phyloP scores from a whole-genome alignment of 2,329 filamentous ascomycete species.

The Trichoderma semiorbis region DNA sequence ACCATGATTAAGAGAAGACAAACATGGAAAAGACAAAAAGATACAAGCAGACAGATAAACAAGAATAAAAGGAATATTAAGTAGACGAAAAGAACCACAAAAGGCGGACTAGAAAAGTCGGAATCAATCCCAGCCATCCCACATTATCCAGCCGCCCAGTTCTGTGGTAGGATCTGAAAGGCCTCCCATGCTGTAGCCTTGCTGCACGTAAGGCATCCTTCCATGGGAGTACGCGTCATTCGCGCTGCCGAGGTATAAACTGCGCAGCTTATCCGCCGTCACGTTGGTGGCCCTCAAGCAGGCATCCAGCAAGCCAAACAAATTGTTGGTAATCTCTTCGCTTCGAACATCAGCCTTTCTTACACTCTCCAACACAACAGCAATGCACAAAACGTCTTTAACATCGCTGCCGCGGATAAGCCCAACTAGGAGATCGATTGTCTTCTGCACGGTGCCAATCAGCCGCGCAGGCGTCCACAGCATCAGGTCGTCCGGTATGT shows the following conservation, averaged over 20 bases:
- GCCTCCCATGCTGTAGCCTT: constrained; percentile 27
- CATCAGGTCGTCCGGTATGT: constrained; percentile 35
- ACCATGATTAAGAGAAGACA: neutral
- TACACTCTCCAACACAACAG: constrained; percentile 46
- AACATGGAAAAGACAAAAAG: neutral
- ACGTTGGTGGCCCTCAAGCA: constrained; percentile 44
- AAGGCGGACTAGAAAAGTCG: neutral
- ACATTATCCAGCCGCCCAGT: constrained; percentile 37
- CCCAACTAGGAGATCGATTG: constrained; percentile 43
- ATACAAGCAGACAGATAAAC: neutral
- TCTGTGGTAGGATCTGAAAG: constrained; percentile 28
- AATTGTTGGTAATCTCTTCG: constrained; percentile 40
- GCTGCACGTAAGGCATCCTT: constrained; percentile 31
- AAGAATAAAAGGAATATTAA: neutral
- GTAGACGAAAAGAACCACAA: neutral
- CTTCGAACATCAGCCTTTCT: constrained; percentile 39
- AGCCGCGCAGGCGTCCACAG: constrained; percentile 43
- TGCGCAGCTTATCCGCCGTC: constrained; percentile 36
- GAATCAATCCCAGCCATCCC: constrained; percentile 38
- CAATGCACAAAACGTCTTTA: constrained; percentile 49
- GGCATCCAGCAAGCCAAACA: constrained; percentile 43
- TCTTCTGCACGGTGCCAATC: constrained; percentile 44
- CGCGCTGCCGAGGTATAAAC: constrained; percentile 8
- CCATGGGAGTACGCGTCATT: constrained; percentile 30
- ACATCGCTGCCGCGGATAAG: constrained; percentile 49